Percentiles rank a stretch among this genome's conserved stretches.
Evolutionary conservation across 306 rosid species (phyloP).

Genomic region (Prunus mongolica): DNA sequence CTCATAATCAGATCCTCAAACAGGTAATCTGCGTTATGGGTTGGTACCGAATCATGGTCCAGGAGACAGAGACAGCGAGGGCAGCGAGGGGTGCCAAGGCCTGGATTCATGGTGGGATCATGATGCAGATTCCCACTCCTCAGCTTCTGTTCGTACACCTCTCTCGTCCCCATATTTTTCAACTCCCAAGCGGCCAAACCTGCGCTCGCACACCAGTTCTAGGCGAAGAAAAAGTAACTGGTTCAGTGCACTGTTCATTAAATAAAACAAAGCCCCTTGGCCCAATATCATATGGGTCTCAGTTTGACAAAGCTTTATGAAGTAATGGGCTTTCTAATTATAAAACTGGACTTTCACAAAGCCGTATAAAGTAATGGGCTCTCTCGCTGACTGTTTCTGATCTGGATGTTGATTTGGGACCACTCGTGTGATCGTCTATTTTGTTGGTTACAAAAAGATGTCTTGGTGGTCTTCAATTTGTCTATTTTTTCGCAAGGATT

Average conservation of each 20-base stretch:
- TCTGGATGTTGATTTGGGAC: too few relatives aligned
- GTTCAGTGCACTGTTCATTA: background rate
- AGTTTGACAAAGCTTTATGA: background rate
- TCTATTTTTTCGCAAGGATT: too few relatives aligned
- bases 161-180: conserved; percentile 67
- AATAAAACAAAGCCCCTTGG: background rate
- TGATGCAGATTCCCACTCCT: conserved; percentile 66
- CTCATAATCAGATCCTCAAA: conserved; percentile 23
- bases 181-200: background rate
- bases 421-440: too few relatives aligned
- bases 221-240: background rate
- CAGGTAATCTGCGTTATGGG: background rate
- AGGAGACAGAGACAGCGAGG: conserved; percentile 91
- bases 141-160: conserved; percentile 82
- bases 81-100: conserved; percentile 84
- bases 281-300: background rate
- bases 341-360: background rate
- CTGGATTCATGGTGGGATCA: conserved; percentile 86
- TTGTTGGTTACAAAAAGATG: too few relatives aligned
- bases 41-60: conserved; percentile 44
- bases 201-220: background rate
- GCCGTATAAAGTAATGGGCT: too few relatives aligned
- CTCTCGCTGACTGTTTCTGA: too few relatives aligned
- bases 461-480: too few relatives aligned
- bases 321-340: background rate